These are phyloP conservation scores for Aciculosporium take DNA, from an alignment of 2,329 filamentous ascomycete genomes.

Conservation along the genomic window DNA sequence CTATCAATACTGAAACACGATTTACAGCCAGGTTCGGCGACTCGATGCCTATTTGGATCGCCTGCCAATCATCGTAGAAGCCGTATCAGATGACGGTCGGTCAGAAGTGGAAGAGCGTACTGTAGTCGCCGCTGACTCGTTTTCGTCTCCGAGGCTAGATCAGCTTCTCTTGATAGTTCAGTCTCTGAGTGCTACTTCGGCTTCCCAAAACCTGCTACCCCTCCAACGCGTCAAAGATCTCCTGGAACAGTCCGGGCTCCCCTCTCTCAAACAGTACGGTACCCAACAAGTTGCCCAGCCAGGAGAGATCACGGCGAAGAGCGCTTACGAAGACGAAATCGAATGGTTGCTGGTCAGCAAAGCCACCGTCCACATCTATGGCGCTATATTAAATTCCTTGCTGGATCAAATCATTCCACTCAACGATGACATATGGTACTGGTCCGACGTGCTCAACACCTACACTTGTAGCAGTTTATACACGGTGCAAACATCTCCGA, in stretches of 20 bases:
- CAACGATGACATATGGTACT: constrained; percentile 85
- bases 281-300: constrained; percentile 19
- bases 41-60: constrained; percentile 53
- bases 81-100: constrained; percentile 27
- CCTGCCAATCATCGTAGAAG: constrained; percentile 29
- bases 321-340: constrained; percentile 57
- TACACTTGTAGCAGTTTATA: constrained; percentile 69
- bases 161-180: constrained; percentile 55
- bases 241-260: constrained; percentile 48
- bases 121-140: constrained; percentile 24
- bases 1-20: constrained; percentile 7
- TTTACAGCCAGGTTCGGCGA: constrained; percentile 42
- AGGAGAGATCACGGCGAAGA: constrained; percentile 19
- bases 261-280: constrained; percentile 18
- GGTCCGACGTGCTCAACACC: constrained; percentile 76
- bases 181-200: constrained; percentile 54
- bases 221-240: constrained; percentile 44
- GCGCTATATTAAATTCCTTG: constrained; percentile 60
- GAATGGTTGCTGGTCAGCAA: constrained; percentile 89
- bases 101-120: constrained; percentile 21
- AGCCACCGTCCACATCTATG: constrained; percentile 81
- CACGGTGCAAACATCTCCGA: constrained; percentile 70
- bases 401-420: constrained; percentile 73
- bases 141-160: constrained; percentile 40
- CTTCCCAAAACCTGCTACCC: constrained; percentile 47